These are phyloP conservation scores for Pecoramyces ruminantium DNA, from an alignment of 192 early-diverging fungal species.

Conservation along the genomic window DNA sequence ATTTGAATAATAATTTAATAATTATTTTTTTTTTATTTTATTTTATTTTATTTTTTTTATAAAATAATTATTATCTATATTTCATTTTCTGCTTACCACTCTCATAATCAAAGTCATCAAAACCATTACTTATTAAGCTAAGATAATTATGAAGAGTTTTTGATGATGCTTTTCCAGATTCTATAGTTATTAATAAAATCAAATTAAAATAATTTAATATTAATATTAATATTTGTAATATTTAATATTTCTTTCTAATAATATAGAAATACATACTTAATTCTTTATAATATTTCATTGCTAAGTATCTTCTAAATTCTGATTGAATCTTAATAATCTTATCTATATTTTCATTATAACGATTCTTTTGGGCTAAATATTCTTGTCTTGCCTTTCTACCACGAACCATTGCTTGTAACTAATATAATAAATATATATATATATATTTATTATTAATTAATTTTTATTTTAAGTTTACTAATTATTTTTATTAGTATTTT, in stretches of 20 bases:
- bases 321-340: conserved; percentile 68
- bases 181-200: too few relatives aligned
- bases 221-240: too few relatives aligned
- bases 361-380: conserved; percentile 31
- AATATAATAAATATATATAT: conserved; percentile 5
- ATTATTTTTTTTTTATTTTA: too few relatives aligned
- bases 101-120: conserved; percentile 89
- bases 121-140: conserved; percentile 74
- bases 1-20: background rate
- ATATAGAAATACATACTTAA: conserved; percentile 38
- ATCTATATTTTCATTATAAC: conserved; percentile 43
- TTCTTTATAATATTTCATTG: conserved; percentile 18
- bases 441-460: conserved; percentile 19
- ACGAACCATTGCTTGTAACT: conserved; percentile 39
- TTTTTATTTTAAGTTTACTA: too few relatives aligned
- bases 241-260: too few relatives aligned
- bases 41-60: too few relatives aligned
- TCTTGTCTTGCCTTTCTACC: conserved; percentile 43
- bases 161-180: conserved; percentile 52
- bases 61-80: too few relatives aligned
- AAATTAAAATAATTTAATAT: too few relatives aligned
- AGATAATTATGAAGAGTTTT: conserved; percentile 70
- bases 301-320: conserved; percentile 19
- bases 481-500: background rate
- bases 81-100: conserved; percentile 37